Percentiles rank a stretch among this genome's conserved stretches.
Conservation (phyloP, 148 eudicot genomes). For the Simmondsia chinensis region DNA sequence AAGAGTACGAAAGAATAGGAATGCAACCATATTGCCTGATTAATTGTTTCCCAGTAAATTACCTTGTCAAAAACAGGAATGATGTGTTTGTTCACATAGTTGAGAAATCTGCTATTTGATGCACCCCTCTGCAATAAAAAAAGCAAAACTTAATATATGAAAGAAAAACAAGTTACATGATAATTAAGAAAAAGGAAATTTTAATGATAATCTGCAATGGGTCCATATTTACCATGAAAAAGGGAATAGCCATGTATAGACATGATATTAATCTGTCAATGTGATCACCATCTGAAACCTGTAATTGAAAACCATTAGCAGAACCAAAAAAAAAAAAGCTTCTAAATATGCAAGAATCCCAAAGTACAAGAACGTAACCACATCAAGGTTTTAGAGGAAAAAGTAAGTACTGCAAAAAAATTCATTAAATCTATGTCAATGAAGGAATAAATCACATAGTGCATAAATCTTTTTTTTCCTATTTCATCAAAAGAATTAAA, state of each 20-base stretch:
- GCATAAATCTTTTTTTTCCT: no score
- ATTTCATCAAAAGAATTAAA: no score
- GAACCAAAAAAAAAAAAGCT: neutral
- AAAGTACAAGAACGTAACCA: no score
- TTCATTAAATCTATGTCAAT: no score
- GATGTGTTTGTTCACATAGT: constrained; percentile 71
- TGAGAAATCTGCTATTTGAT: constrained; percentile 79
- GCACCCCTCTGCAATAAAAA: constrained; percentile 63
- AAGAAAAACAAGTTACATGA: neutral
- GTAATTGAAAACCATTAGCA: constrained; percentile 10
- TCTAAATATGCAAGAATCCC: no score
- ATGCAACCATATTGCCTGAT: no score
- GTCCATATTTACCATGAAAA: constrained; percentile 46
- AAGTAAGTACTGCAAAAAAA: no score
- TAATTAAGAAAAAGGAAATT: no score
- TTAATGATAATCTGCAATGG: neutral
- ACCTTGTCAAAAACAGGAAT: constrained; percentile 88
- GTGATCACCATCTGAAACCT: constrained; percentile 81
- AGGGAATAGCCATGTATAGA: constrained; percentile 77
- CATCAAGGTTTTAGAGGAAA: no score
- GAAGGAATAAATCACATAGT: no score
- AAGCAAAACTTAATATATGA: neutral
- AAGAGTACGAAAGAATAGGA: no score
- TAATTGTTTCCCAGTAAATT: constrained; percentile 5
- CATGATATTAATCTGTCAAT: constrained; percentile 78